Base-by-base conservation (phyloP, 1,139 yeast genomes). In the Casaregolazyma lundiana region DNA sequence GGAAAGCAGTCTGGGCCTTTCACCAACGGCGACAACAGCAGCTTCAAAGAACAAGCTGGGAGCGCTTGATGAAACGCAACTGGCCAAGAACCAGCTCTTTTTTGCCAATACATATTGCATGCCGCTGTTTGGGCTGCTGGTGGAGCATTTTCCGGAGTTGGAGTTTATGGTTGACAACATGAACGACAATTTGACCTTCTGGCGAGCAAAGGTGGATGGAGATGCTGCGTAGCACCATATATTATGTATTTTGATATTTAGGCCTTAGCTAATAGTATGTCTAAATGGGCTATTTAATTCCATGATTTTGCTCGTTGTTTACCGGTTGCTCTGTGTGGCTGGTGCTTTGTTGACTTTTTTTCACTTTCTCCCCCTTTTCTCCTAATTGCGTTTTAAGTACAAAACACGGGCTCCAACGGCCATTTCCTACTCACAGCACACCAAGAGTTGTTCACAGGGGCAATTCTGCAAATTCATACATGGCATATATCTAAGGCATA, bases 31-130 rank as follows among this genome's bases (percentile, higher is more conserved):
- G 58, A 19, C 13, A n/a, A 34, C 16, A 20, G 24, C 38, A 13
- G 22, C 30, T 7, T 21, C 41, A 18, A 34, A 42, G 35, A 18
- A 38, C 35, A 18, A 15, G 15, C 22, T n/a, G 13, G 39, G 45
- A 13, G 30, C 16, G 11, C 43, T 41, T 15, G 37, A 49, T 6
- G 60, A 42, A 11, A 16, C 35, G 19, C 38, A 62, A 16, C 69
- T 89, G 40, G 81, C 82, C 29, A 75, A 76, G 55, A 88, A 94
- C n/a, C 97, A 90, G 66, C 66, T 86, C 15, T 88, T 86, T 61
- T 90, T 90, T 70, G 88, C 89, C 50, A 74, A 78, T 58, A 78
- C 87, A 18, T 89, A 85, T 73, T 97, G 95, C 7, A 79, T 74
- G 54, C 82, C 81, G 45, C 77, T 88, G 61, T 90, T 89, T 66